Evolutionary conservation across 352 stramenopile genomes (phyloP).

Genomic region (Phytophthora capsici): DNA sequence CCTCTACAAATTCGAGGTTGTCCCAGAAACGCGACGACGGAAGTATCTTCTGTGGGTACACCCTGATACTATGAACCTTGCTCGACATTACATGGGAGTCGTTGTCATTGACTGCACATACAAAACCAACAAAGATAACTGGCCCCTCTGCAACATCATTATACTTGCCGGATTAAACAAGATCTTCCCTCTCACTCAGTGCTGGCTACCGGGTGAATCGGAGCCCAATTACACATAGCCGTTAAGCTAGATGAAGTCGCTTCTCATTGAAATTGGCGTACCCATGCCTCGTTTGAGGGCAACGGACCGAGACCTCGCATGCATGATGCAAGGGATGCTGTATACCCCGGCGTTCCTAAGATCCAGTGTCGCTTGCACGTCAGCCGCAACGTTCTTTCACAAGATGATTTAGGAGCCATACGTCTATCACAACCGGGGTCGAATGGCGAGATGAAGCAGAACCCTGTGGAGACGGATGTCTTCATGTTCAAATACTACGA

Average conservation of each 20-base stretch:
- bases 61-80: not conserved
- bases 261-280: not conserved
- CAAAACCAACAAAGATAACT: slow-evolving; percentile 11
- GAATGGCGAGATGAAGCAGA: not conserved
- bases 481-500: slow-evolving; percentile 2
- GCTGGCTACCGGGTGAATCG: slow-evolving; percentile 10
- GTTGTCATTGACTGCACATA: slow-evolving; percentile 21
- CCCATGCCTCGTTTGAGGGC: not conserved
- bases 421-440: not conserved
- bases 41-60: slow-evolving; percentile 19
- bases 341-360: not conserved
- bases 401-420: not conserved
- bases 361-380: slow-evolving; percentile 4
- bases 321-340: slow-evolving; percentile 1
- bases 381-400: not conserved
- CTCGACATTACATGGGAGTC: slow-evolving; percentile 7
- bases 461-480: not conserved
- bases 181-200: slow-evolving; percentile 6
- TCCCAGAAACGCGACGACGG: not conserved
- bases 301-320: slow-evolving; percentile 8
- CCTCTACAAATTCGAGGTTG: not conserved
- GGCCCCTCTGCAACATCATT: slow-evolving; percentile 1
- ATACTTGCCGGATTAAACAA: slow-evolving; percentile 14
- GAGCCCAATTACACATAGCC: slow-evolving; percentile 6
- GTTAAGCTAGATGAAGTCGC: not conserved